phyloP scores from a whole-genome alignment of 2,329 filamentous ascomycete genomes.

The Penicillium sp. region DNA sequence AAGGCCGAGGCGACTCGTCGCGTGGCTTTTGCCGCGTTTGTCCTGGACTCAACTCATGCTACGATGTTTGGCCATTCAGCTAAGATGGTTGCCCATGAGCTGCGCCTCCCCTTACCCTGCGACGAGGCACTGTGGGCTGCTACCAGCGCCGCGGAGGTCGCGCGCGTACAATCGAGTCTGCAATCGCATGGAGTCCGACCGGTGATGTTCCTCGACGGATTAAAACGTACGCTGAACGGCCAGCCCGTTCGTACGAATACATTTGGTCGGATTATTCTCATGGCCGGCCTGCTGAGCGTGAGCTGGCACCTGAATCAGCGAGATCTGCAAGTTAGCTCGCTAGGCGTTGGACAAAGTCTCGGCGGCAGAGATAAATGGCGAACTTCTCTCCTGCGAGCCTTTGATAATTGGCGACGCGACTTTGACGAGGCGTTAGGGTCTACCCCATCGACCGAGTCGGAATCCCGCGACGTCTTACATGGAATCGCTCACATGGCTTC shows the following conservation, averaged over 20 bases:
- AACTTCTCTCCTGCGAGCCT: constrained; percentile 79
- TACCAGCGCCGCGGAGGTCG: constrained; percentile 83
- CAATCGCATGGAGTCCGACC: constrained; percentile 81
- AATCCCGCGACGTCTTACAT: constrained; percentile 86
- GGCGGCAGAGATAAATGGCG: constrained; percentile 93
- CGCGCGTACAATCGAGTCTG: constrained; percentile 78
- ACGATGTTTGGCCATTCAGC: constrained; percentile 98
- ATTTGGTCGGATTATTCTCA: constrained; percentile 89
- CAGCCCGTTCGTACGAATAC: constrained; percentile 87
- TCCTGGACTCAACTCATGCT: constrained; percentile 93
- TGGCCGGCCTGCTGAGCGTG: constrained; percentile 90
- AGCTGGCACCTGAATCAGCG: constrained; percentile 98
- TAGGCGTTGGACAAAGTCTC: constrained; percentile 78
- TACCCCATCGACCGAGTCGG: constrained; percentile 68
- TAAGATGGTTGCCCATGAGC: constrained; percentile 95
- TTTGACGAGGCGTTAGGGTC: constrained; percentile 82
- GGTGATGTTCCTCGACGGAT: constrained; percentile 83
- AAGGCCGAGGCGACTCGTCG: constrained; percentile 88
- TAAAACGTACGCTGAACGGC: constrained; percentile 87
- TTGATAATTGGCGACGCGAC: constrained; percentile 90
- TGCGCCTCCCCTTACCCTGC: constrained; percentile 87
- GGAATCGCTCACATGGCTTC: constrained; percentile 97
- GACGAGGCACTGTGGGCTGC: constrained; percentile 93
- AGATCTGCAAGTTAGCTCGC: constrained; percentile 86
- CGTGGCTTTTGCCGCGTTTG: constrained; percentile 90